Base-by-base conservation (phyloP, 1,284 basidiomycete genomes). In the Tylopilus sp. region DNA sequence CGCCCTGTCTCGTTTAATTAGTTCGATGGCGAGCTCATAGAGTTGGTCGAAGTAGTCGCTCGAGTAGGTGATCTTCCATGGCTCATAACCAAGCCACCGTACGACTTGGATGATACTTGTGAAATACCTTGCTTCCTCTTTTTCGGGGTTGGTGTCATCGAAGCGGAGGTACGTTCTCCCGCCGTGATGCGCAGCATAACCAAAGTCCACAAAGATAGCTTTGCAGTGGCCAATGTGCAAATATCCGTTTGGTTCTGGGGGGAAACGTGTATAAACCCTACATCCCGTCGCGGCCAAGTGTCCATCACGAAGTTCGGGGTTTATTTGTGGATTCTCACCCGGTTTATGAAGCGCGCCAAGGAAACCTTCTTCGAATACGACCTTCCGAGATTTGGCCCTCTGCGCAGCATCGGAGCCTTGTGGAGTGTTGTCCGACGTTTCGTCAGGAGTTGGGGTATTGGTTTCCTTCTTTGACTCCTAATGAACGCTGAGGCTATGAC, bases 51-150 rank as follows among this genome's bases (percentile, higher is more conserved):
- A 99, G 75, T 99, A 94, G 74, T 99, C 97, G 67, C 93, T 96
- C 47, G 96, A 98, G 74, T 99, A 99, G 14, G 97, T 99, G 76
- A 99, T 94, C 74, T 94, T 94, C 91, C 92, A 98, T 7, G 97
- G 97, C 72, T 99, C 95, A 65, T 87, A 99, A 2, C 97, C 97
- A 26, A 99, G 82, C 97, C 97, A 99, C 59, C 95, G 83, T 43
- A 99, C 83, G 59, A 89, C 93, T 74, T 98, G 95, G 64, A 99
- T 76, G 51, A 99, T 98, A 57, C 92, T 96, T 70, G 96, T 93
- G 67, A 99, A 98, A 74, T 97, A 99, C 60, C 85, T 79, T 40
- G 86, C 94, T 74, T 99, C 97, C 71, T 99, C 97, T 44, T 94
- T 94, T 73, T 97, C 94, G 0, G 97, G 97, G 72, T 99, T 99